Evolutionary conservation across 106 monocot species (phyloP).

Genomic region (Dendrobium catenatum): DNA sequence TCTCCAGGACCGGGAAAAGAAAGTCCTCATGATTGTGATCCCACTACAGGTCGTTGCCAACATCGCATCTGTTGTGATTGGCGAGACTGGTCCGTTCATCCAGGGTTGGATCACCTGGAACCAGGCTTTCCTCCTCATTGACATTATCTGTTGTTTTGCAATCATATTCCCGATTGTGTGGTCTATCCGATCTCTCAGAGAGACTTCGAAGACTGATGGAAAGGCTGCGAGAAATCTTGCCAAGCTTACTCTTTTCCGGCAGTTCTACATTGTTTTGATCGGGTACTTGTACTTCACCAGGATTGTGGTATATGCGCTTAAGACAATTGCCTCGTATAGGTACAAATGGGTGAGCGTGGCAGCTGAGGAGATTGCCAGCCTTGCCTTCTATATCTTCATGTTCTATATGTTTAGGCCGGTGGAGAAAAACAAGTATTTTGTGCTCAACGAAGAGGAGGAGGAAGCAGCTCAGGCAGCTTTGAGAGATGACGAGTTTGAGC

Average conservation of each 20-base stretch:
- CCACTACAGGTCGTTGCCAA: conserved; percentile 86
- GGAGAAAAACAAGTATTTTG: conserved; percentile 87
- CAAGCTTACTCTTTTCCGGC: conserved; percentile 81
- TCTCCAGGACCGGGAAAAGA: conserved; percentile 95
- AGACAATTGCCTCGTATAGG: conserved; percentile 74
- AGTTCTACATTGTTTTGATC: conserved; percentile 80
- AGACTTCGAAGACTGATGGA: conserved; percentile 91
- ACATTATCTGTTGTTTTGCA: conserved; percentile 80
- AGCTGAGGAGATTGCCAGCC: conserved; percentile 56
- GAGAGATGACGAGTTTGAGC: conserved; percentile 82
- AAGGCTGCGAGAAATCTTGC: conserved; percentile 85
- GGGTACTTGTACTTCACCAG: conserved; percentile 93
- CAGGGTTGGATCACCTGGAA: conserved; percentile 77
- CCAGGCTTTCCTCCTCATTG: conserved; percentile 78
- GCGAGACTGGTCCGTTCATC: conserved; percentile 84
- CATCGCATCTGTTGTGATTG: conserved; percentile 75
- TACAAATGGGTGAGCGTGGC: conserved; percentile 79
- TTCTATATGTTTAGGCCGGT: conserved; percentile 85
- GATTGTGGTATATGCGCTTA: conserved; percentile 84
- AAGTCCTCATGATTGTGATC: conserved; percentile 88
- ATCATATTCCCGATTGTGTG: conserved; percentile 87
- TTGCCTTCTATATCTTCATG: conserved; percentile 75
- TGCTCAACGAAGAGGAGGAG: conserved; percentile 77
- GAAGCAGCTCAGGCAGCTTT: conserved; percentile 70
- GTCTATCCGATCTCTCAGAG: conserved; percentile 72